A percentile compares a stretch with the other conserved stretches of the same genome.
These are phyloP conservation scores for Taphrina wiesneri DNA, from an alignment of 1,139 yeast genomes.

Conservation along the genomic window DNA sequence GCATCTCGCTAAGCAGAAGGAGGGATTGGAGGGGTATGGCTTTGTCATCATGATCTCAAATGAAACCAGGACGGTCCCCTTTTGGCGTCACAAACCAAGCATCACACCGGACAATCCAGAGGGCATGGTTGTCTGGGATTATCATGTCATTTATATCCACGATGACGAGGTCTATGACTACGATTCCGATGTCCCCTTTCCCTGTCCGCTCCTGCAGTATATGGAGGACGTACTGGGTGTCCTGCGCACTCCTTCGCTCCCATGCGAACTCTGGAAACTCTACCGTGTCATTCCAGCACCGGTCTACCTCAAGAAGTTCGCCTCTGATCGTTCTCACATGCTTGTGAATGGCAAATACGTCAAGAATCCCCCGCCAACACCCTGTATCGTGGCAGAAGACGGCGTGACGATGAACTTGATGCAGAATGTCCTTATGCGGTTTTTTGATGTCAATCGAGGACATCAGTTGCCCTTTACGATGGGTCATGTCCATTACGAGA, in stretches of 20 bases:
- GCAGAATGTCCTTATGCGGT: neutral
- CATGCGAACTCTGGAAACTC: neutral
- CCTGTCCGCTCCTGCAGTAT: slow-evolving; percentile 1
- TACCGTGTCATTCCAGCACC: slow-evolving; percentile 18
- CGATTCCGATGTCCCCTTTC: slow-evolving; percentile 26
- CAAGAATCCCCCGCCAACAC: neutral
- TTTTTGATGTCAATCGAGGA: neutral
- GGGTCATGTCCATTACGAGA: neutral
- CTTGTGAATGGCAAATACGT: slow-evolving; percentile 10
- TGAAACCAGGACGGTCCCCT: slow-evolving; percentile 1
- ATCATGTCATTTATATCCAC: slow-evolving; percentile 25
- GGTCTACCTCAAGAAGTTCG: slow-evolving; percentile 3
- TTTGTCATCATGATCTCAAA: slow-evolving; percentile 22
- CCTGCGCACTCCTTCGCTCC: neutral
- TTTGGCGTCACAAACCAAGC: slow-evolving; percentile 18
- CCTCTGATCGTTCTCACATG: slow-evolving; percentile 28
- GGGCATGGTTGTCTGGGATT: slow-evolving; percentile 30
- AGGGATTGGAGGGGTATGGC: neutral
- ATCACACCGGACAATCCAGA: slow-evolving; percentile 1
- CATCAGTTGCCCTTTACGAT: neutral
- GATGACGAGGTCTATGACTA: slow-evolving; percentile 16
- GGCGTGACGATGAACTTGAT: slow-evolving; percentile 6
- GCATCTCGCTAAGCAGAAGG: slow-evolving; percentile 12
- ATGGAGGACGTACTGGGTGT: slow-evolving; percentile 1
- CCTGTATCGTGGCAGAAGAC: slow-evolving; percentile 2